phyloP scores from a whole-genome alignment of 257 asterid genomes.

The Solanum lycopersicoides region DNA sequence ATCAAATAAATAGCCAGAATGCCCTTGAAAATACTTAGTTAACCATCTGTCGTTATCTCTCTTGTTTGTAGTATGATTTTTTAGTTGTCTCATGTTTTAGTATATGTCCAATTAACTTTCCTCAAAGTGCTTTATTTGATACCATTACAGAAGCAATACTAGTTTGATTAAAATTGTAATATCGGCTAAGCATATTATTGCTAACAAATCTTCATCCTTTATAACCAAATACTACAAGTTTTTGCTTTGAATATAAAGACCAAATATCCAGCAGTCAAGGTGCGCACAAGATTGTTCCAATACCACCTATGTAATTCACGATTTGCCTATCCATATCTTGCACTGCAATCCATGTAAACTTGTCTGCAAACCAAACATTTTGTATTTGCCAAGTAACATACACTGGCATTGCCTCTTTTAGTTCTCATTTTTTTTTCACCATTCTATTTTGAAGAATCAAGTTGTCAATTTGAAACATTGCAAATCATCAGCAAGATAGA shows the following conservation, averaged over 20 bases:
- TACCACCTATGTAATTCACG: background rate
- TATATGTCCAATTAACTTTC: background rate
- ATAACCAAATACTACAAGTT: background rate
- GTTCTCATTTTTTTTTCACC: background rate
- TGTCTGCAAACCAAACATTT: background rate
- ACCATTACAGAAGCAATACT: background rate
- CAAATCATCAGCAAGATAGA: background rate
- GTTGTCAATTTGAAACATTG: background rate
- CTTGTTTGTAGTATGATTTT: background rate
- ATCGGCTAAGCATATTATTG: background rate
- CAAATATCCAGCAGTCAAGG: background rate
- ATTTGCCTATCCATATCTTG: background rate
- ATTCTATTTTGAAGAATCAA: background rate
- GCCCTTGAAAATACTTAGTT: background rate
- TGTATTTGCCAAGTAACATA: background rate
- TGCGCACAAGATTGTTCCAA: background rate
- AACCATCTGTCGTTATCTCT: background rate
- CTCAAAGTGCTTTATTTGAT: background rate
- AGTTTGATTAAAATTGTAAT: background rate
- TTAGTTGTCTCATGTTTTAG: background rate
- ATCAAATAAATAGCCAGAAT: background rate
- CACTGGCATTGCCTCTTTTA: background rate
- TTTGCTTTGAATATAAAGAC: background rate
- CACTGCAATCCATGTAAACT: background rate
- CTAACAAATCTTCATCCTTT: background rate